Evolutionary conservation across 2,329 filamentous ascomycete genomes (phyloP).

Genomic region (Aspergillus sp.): DNA sequence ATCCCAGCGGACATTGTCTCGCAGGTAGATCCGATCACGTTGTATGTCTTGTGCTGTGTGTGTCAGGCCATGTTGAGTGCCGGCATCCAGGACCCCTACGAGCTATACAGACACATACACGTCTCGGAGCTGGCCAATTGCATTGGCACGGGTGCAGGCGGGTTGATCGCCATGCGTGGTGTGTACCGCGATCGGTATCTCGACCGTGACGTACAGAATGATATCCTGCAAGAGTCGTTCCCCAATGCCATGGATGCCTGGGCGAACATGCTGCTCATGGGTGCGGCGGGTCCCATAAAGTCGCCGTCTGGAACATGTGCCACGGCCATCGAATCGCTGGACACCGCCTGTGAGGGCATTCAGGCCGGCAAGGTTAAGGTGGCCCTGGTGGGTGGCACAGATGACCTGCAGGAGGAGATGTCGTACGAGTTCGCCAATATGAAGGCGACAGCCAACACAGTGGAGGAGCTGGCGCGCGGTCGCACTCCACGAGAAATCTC

Average conservation of each 20-base stretch:
- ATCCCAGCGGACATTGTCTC: constrained; percentile 93
- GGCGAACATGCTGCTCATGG: constrained; percentile 97
- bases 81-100: constrained; percentile 96
- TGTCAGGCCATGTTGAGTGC: constrained; percentile 82
- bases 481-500: constrained; percentile 95
- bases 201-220: constrained; percentile 92
- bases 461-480: constrained; percentile 88
- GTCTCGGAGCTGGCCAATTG: constrained; percentile 95
- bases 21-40: constrained; percentile 89
- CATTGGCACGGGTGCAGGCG: constrained; percentile 93
- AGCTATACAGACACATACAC: constrained; percentile 98
- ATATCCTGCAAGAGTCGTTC: constrained; percentile 96
- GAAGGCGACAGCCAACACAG: constrained; percentile 94
- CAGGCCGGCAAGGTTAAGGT: constrained; percentile 92
- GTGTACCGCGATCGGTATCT: constrained; percentile 96
- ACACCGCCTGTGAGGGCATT: constrained; percentile 95
- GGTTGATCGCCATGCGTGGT: constrained; percentile 78
- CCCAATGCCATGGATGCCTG: constrained; percentile 99
- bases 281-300: constrained; percentile 93
- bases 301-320: constrained; percentile 94
- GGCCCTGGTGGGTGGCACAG: constrained; percentile 93
- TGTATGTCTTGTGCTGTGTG: constrained; percentile 87
- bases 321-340: constrained; percentile 90
- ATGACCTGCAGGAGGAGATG: constrained; percentile 96
- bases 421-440: constrained; percentile 99